Evolutionary conservation across 169 alveolate genomes (phyloP), one percentile per base, ranked within the genome.

Genomic region (Amoebophrya sp.): DNA sequence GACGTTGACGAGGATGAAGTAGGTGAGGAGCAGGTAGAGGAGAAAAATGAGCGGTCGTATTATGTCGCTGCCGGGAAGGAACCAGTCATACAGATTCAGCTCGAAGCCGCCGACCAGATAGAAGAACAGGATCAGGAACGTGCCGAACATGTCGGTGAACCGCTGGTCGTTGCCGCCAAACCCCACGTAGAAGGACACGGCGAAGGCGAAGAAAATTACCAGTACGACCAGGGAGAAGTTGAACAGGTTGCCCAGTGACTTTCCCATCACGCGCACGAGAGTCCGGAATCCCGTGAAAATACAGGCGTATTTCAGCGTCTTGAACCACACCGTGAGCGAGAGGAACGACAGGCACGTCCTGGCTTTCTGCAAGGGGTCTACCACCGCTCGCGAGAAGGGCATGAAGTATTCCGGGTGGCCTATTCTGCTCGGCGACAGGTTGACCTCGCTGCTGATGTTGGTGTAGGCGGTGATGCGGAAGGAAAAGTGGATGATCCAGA

Each of bases 241-340:
- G 83, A 66, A 18, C 83, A 66, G 83, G 83, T 66, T 66, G 32
- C 83, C 83, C 10, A 66, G 12, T 25, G 83, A 18, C 83, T n/a
- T 66, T 2, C 83, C 83, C 83, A 25, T 18, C 35, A 66, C 83
- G 38, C 83, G 83, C 7, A 66, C 83, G 38, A 66, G 83, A 1
- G 83, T 66, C 35, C 83, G 83, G 83, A 7, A 66, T 0, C 35
- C 32, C 7, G 29, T 7, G 35, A 66, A 7, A 25, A 66, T 66
- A 25, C 83, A 7, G 83, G 38, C 1, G 83, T n/a, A 66, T 25
- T 66, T 66, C 32, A 66, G 35, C 2, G 83, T 66, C 18, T 66
- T 66, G 35, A 66, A 66, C 83, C 83, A 66, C 35, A 66, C 83
- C 83, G 83, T 66, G 83, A 66, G 83, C 83, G 83, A 66, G 32